These are phyloP conservation scores for Monosporascus sp. DNA, from an alignment of 2,329 filamentous ascomycete genomes.

Conservation along the genomic window DNA sequence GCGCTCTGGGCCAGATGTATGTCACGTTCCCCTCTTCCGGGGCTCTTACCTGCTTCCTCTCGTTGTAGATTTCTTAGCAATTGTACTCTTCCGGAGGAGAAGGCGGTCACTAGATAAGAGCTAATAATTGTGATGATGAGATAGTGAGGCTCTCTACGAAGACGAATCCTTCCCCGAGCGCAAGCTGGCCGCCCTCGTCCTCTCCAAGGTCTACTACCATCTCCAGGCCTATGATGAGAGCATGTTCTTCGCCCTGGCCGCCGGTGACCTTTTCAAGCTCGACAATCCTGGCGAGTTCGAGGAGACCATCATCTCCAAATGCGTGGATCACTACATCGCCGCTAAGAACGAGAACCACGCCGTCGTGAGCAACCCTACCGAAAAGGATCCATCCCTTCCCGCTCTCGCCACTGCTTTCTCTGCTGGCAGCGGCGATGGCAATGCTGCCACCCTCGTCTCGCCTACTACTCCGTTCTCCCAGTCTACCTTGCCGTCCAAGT, in stretches of 20 bases:
- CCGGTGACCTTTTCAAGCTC: slow-evolving; percentile 91
- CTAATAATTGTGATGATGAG: slow-evolving; percentile 4
- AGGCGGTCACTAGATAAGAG: slow-evolving; percentile 7
- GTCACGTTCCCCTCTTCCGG: slow-evolving; percentile 1
- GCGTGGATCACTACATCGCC: slow-evolving; percentile 94
- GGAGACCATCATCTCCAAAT: slow-evolving; percentile 98
- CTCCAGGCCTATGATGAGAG: slow-evolving; percentile 98
- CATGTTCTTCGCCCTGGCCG: slow-evolving; percentile 95
- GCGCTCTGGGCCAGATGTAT: slow-evolving; percentile 88
- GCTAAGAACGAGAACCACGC: slow-evolving; percentile 52
- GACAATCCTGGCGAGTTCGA: slow-evolving; percentile 91
- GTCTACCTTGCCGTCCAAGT: slow-evolving; percentile 88
- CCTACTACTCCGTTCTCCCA: slow-evolving; percentile 95
- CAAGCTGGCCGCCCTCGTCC: slow-evolving; percentile 87
- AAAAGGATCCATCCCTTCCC: slow-evolving; percentile 43
- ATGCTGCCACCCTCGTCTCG: slow-evolving; percentile 66
- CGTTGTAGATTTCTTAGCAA: too few relatives aligned
- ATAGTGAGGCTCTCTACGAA: slow-evolving; percentile 93
- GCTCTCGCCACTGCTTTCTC: slow-evolving; percentile 78
- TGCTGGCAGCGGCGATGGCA: slow-evolving; percentile 59
- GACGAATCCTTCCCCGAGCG: slow-evolving; percentile 92
- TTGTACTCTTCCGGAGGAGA: too few relatives aligned
- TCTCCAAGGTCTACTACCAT: slow-evolving; percentile 98
- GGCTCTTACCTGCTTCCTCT: slow-evolving; percentile 10
- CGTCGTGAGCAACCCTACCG: slow-evolving; percentile 31